Evolutionary conservation across 768 basidiomycete genomes (phyloP), one percentile per base, ranked within the genome.

Genomic region (Mycena belliarum): DNA sequence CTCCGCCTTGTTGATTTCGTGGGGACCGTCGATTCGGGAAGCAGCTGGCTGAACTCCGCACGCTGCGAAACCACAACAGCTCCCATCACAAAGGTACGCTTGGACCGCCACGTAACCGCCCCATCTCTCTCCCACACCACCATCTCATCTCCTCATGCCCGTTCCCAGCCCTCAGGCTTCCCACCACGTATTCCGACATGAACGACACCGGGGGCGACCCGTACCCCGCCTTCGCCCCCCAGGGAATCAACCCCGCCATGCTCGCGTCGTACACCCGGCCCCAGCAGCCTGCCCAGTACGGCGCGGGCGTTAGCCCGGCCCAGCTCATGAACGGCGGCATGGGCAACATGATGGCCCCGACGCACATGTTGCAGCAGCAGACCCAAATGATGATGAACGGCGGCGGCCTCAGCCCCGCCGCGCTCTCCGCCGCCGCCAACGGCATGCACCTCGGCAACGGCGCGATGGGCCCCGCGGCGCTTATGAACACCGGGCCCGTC

Each of bases 161-260:
- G 0, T 9, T n/a, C 38, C 21, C 49, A 54, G 52, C 25, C 29
- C 29, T 32, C 29, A n/a, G n/a, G 21, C 29, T 24, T 7, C 44
- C 9, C 59, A 49, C 46, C 45, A 55, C 49, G 52, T 56, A 48
- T 44, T 50, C 37, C 15, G 46, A 44, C 49, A 59, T 63, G 61
- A 59, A 59, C 21, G 42, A 48, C 0, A 40, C 24, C 15, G 52
- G 52, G 47, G 59, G 59, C 45, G 57, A 54, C 38, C 29, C 49
- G 16, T 59, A 59, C 35, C 42, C 57, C 25, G 9, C n/a, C 33
- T 55, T 51, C 29, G 47, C 46, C 48, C 52, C 23, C 41, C 57
- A 35, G 46, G 55, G 55, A 29, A 60, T 63, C 37, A 63, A 63
- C 40, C 62, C 62, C 28, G 58, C 62, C 0, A 63, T 63, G 50